Percentiles rank a stretch among this genome's conserved stretches.
Evolutionary conservation across 192 early-diverging fungal species (phyloP).

Genomic region (Backusella morwellensis): DNA sequence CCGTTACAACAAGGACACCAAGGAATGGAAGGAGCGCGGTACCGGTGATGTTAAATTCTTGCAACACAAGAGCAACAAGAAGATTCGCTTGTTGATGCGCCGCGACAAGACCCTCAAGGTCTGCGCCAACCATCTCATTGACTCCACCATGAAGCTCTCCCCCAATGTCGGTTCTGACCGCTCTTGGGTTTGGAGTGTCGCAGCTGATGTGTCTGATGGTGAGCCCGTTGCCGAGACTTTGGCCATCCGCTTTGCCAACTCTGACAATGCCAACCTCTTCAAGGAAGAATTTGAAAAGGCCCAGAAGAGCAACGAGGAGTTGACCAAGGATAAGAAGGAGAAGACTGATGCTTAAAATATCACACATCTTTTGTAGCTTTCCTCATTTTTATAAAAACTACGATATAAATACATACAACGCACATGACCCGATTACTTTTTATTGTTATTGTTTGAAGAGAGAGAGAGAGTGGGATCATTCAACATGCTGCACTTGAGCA

Average conservation of each 20-base stretch:
- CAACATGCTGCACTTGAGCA: background rate
- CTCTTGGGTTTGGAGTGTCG: conserved; percentile 97
- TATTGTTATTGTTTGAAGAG: background rate
- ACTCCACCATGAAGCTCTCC: conserved; percentile 82
- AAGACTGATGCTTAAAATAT: conserved; percentile 19
- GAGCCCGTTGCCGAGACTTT: conserved; percentile 81
- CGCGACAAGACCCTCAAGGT: conserved; percentile 98
- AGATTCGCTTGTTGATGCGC: conserved; percentile 97
- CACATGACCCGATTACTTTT: background rate
- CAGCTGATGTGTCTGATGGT: conserved; percentile 89
- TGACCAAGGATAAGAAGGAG: conserved; percentile 37
- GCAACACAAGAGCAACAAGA: conserved; percentile 85
- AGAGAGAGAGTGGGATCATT: background rate
- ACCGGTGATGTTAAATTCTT: conserved; percentile 97
- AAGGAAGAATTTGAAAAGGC: conserved; percentile 82
- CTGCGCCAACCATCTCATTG: conserved; percentile 97
- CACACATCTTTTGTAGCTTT: background rate
- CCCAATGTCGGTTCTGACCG: conserved; percentile 98
- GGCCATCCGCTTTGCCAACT: conserved; percentile 95
- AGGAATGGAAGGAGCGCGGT: conserved; percentile 99
- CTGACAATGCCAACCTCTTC: conserved; percentile 93
- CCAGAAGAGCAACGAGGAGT: conserved; percentile 54
- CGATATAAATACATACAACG: background rate
- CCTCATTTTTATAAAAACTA: background rate
- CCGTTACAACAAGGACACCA: conserved; percentile 88